Evolutionary conservation across 31 red algal genomes (phyloP).

Genomic region (Porphyra umbilicalis): DNA sequence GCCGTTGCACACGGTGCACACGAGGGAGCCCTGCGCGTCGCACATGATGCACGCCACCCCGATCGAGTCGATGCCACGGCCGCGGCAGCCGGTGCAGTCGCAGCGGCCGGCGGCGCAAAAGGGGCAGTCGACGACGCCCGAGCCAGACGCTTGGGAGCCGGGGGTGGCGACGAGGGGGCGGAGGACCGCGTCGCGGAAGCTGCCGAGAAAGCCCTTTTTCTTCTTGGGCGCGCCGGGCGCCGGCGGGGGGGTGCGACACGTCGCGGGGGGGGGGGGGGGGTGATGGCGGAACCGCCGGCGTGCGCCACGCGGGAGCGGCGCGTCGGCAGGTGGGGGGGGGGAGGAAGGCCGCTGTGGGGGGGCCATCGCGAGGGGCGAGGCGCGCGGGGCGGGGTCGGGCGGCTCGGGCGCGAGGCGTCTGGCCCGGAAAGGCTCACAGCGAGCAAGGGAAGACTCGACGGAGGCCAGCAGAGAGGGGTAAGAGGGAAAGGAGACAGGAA

Average conservation of each 20-base stretch:
- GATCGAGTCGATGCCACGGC: conserved; percentile 29
- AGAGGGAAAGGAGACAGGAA: too few species aligned
- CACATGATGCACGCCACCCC: conserved; percentile 59
- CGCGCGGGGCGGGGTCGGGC: too few species aligned
- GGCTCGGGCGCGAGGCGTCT: too few species aligned
- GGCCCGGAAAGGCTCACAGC: too few species aligned
- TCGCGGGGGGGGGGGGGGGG: not conserved
- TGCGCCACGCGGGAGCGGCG: not conserved
- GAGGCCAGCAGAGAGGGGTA: too few species aligned
- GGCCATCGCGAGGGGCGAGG: too few species aligned
- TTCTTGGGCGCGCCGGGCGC: not conserved
- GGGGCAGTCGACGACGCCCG: conserved; percentile 28
- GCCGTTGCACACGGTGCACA: conserved; percentile 47
- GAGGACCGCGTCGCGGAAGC: conserved; percentile 28
- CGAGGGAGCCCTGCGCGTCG: conserved; percentile 20
- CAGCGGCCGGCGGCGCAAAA: conserved; percentile 42
- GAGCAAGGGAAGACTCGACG: too few species aligned
- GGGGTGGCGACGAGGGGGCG: conserved; percentile 34
- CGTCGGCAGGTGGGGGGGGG: not conserved
- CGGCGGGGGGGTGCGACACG: not conserved
- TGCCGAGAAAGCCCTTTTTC: conserved; percentile 21
- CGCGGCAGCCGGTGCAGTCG: conserved; percentile 42
- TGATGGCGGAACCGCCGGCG: not conserved
- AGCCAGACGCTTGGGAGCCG: conserved; percentile 18
- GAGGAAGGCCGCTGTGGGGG: not conserved